phyloP scores from a whole-genome alignment of 768 basidiomycete species.

The Mycena galopus region DNA sequence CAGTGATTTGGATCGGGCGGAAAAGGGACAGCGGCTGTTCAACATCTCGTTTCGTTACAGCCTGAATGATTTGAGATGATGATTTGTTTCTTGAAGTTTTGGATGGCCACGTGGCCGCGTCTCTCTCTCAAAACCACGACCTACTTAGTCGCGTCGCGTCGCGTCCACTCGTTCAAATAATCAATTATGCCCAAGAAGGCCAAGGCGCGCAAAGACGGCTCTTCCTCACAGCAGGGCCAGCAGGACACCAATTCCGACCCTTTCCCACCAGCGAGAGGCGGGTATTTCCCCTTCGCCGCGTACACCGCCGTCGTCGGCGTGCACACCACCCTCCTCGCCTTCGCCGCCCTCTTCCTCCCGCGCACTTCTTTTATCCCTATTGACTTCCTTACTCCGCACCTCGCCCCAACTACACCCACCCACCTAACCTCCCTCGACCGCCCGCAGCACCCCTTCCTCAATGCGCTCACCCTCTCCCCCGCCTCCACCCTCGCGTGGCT shows the following conservation, averaged over 20 bases:
- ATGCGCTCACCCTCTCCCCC: constrained; percentile 73
- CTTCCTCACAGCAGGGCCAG: neutral
- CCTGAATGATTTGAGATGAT: too few relatives aligned
- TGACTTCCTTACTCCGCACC: constrained; percentile 46
- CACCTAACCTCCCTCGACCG: constrained; percentile 63
- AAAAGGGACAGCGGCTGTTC: too few relatives aligned
- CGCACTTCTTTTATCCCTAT: constrained; percentile 62
- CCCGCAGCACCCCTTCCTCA: constrained; percentile 80
- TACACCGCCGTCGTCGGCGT: constrained; percentile 80
- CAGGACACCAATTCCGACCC: neutral
- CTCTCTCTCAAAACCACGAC: too few relatives aligned
- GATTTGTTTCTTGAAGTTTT: too few relatives aligned
- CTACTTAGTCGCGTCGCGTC: neutral
- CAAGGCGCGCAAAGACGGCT: constrained; percentile 17
- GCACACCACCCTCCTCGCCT: constrained; percentile 73
- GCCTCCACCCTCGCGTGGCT: constrained; percentile 69
- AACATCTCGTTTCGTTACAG: too few relatives aligned
- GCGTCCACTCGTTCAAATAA: neutral
- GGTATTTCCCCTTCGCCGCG: constrained; percentile 62
- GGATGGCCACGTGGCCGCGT: too few relatives aligned
- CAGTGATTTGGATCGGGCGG: too few relatives aligned
- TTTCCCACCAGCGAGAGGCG: neutral
- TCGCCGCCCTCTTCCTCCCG: constrained; percentile 81
- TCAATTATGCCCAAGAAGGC: constrained; percentile 20
- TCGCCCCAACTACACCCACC: constrained; percentile 47